Base-by-base conservation (phyloP, 2,329 filamentous ascomycete species). In the Fusarium cicatricum region DNA sequence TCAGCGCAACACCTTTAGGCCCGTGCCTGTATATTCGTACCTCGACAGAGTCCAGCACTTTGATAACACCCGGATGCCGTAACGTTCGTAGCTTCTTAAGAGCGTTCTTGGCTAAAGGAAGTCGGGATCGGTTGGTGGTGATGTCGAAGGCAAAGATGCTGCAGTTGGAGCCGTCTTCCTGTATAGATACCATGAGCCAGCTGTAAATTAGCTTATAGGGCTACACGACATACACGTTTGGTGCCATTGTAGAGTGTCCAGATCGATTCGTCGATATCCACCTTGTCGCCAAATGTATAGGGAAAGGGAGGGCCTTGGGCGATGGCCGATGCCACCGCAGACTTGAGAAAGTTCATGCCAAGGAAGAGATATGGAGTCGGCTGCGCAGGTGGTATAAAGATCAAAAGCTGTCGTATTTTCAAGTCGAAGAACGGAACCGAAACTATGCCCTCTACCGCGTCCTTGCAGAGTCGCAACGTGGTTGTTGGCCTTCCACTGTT, bases 91-190 rank as follows among this genome's bases (percentile, higher is more conserved):
- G 84, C 78, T 98, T 99, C 73, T 94, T 92, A 64, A 97, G 83
- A 38, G 94, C 92, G 79, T 99, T 99, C 76, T 89, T 92, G 47
- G 95, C 95, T 47, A 99, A 84, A 34, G 93, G 90, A 17, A 97
- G 78, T 50, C 89, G 87, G 37, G 90, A 88, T 73, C 88, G 91
- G 74, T 96, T 94, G 53, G 90, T 81, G 55, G 84, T 83, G 51
- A 96, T 84, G 73, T 99, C 94, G 80, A 99, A 99, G 66, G 92
- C 91, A 78, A 99, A 97, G 65, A 99, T 93, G 78, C 92, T 97
- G 78, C 95, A 99, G 68, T 91, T 88, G 4, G 92, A 96, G 29
- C 91, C 88, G 74, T 98, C 94, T 78, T 98, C 93, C 92, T 97
- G 66, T 21, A 43, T 15, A 2, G 3, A 16, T 1, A 31, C 2